A percentile compares a stretch with the other conserved stretches of the same genome.
Evolutionary conservation across 2,329 filamentous ascomycete species (phyloP).

Genomic region (Sporothrix brunneoviolacea): DNA sequence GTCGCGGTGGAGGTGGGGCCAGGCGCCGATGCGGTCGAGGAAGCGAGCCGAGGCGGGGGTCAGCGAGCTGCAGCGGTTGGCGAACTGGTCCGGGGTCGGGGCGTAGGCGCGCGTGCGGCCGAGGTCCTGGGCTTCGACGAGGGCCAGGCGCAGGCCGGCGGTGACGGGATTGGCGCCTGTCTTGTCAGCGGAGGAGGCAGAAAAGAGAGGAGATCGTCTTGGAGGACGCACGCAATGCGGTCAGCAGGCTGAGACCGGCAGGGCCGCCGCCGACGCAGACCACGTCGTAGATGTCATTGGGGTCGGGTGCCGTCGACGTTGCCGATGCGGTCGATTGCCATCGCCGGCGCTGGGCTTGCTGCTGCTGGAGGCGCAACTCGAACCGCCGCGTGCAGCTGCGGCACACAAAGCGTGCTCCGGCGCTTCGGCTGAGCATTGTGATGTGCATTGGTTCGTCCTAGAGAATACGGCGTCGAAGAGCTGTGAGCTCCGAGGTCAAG

Average conservation of each 20-base stretch:
- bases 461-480: background rate
- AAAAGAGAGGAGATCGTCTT: background rate
- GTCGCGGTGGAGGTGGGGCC: constrained; percentile 64
- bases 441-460: background rate
- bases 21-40: constrained; percentile 76
- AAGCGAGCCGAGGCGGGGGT: constrained; percentile 84
- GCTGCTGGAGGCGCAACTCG: constrained; percentile 25
- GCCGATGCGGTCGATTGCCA: constrained; percentile 13
- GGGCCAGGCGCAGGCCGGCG: constrained; percentile 70
- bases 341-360: constrained; percentile 32
- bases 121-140: constrained; percentile 86
- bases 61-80: constrained; percentile 91
- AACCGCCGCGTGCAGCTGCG: constrained; percentile 38
- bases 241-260: constrained; percentile 75
- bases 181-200: background rate
- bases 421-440: constrained; percentile 13
- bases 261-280: constrained; percentile 88
- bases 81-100: constrained; percentile 63
- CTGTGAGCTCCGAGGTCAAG: background rate
- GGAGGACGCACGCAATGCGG: constrained; percentile 59
- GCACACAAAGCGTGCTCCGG: constrained; percentile 31
- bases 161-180: constrained; percentile 70
- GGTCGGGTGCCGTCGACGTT: constrained; percentile 26
- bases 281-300: constrained; percentile 80
- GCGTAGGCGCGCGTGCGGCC: constrained; percentile 60